Evolutionary conservation across 139 green algal species (phyloP).

Genomic region (Marvania coccoides): DNA sequence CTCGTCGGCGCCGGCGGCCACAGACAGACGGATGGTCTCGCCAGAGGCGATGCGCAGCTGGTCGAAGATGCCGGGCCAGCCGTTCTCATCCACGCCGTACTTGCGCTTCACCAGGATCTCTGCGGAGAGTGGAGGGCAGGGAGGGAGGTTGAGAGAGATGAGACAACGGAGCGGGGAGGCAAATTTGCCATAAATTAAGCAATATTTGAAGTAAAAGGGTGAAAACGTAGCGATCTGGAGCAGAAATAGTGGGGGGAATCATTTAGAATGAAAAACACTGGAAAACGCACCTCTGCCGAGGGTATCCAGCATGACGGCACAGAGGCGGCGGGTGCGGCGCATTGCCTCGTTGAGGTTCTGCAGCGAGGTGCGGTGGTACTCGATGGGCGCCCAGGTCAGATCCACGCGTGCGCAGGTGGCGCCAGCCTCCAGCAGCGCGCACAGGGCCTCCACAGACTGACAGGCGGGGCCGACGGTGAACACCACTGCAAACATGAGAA

Average conservation of each 20-base stretch:
- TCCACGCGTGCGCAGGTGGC: conserved; percentile 59
- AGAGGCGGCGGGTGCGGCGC: conserved; percentile 53
- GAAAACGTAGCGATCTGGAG: too few relatives aligned
- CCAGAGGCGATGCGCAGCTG: conserved; percentile 30
- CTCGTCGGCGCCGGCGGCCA: conserved; percentile 33
- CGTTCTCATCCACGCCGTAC: conserved; percentile 55
- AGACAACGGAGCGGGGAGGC: too few relatives aligned
- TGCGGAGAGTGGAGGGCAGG: too few relatives aligned
- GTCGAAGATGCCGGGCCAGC: conserved; percentile 55
- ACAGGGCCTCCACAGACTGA: conserved; percentile 69
- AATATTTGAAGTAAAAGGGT: too few relatives aligned
- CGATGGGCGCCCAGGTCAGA: conserved; percentile 69
- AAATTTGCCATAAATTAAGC: too few relatives aligned
- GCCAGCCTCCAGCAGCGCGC: conserved; percentile 56
- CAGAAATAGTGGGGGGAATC: too few relatives aligned
- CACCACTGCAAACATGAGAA: conserved; percentile 36
- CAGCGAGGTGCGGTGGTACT: conserved; percentile 71
- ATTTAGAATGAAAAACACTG: too few relatives aligned
- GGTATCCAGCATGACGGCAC: conserved; percentile 77
- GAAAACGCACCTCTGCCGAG: too few relatives aligned
- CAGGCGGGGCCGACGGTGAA: conserved; percentile 76
- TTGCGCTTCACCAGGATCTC: conserved; percentile 66
- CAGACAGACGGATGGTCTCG: conserved; percentile 34
- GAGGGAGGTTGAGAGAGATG: neutral
- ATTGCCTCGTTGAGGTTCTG: conserved; percentile 69